Evolutionary conservation across 83 land plant genomes (phyloP).

Genomic region (Larix sibirica): DNA sequence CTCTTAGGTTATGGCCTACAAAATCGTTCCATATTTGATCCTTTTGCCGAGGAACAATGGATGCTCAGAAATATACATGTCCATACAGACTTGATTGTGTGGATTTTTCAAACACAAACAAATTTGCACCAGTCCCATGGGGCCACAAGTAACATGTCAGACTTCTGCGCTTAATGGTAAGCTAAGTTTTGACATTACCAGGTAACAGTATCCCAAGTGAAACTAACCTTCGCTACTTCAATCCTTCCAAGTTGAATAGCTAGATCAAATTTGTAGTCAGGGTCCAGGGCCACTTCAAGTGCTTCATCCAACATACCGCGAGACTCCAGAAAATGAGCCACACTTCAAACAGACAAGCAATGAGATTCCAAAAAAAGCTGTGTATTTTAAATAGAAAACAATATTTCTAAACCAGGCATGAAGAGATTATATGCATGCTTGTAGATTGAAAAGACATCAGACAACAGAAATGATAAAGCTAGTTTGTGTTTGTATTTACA

Average conservation of each 20-base stretch:
- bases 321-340: constrained; percentile 96
- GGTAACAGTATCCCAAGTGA: background rate
- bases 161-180: background rate
- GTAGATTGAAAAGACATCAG: background rate
- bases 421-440: background rate
- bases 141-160: background rate
- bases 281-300: constrained; percentile 93
- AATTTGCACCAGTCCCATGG: background rate
- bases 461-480: background rate
- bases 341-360: constrained; percentile 41
- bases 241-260: constrained; percentile 94
- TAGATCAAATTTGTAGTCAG: constrained; percentile 94
- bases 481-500: background rate
- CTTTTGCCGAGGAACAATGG: background rate
- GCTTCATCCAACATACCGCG: constrained; percentile 97
- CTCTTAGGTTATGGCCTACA: background rate
- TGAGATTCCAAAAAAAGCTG: background rate
- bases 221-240: constrained; percentile 84
- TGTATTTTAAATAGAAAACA: no score
- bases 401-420: background rate
- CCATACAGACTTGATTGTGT: background rate
- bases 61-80: background rate
- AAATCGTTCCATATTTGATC: background rate
- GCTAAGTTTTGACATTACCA: background rate
- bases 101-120: background rate